Evolutionary conservation across 495 filamentous ascomycete genomes (phyloP).

Genomic region (Talaromyces proteolyticus): DNA sequence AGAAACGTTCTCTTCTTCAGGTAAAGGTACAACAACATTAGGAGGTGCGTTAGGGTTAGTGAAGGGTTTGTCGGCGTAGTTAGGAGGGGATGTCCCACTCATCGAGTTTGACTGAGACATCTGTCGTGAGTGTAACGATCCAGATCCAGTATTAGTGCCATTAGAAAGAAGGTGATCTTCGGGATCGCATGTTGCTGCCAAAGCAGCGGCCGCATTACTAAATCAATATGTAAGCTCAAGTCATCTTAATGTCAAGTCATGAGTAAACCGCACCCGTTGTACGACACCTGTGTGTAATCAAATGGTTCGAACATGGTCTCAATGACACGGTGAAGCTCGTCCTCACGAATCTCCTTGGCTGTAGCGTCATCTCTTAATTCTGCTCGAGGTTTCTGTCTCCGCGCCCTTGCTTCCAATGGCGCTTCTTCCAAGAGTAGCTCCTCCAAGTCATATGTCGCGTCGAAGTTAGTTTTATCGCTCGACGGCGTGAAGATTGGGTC

Average conservation of each 20-base stretch:
- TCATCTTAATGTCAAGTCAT: neutral
- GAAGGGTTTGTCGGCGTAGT: conserved; percentile 18
- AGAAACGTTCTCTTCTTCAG: conserved; percentile 17
- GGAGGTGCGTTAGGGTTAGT: conserved; percentile 18
- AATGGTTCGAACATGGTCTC: conserved; percentile 94
- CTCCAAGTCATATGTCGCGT: conserved; percentile 96
- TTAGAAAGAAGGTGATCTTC: conserved; percentile 33
- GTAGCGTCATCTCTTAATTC: conserved; percentile 90
- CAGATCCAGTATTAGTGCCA: conserved; percentile 13
- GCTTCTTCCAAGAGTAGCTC: conserved; percentile 93
- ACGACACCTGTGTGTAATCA: conserved; percentile 79
- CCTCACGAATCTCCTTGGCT: conserved; percentile 88
- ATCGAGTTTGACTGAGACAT: conserved; percentile 31
- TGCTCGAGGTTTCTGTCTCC: conserved; percentile 89
- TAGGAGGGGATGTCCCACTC: conserved; percentile 21
- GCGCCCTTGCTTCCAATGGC: conserved; percentile 84
- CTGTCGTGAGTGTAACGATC: conserved; percentile 25
- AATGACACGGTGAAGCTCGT: conserved; percentile 90
- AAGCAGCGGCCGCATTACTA: conserved; percentile 7
- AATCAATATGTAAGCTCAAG: neutral
- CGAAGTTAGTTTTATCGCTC: conserved; percentile 97
- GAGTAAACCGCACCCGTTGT: conserved; percentile 45
- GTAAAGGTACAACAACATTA: conserved; percentile 22
- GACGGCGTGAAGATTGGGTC: conserved; percentile 89
- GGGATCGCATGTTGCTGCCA: conserved; percentile 22